A percentile compares a stretch with the other conserved stretches of the same genome.
These are phyloP conservation scores for Sequoiadendron giganteum DNA, from an alignment of 75 land plant species.

Conservation along the genomic window DNA sequence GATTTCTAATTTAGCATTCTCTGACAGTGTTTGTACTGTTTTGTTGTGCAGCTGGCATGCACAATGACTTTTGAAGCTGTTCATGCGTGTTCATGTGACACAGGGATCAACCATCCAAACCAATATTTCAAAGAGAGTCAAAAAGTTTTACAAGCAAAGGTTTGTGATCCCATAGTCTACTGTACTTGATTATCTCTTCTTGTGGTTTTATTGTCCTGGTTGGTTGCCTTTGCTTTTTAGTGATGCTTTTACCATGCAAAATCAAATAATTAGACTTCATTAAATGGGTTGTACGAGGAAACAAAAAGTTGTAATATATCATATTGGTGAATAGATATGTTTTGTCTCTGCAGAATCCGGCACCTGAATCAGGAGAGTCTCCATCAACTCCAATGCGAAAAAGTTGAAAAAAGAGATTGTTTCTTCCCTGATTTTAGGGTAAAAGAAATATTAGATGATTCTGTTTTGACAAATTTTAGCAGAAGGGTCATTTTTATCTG, in stretches of 20 bases:
- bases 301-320: background rate
- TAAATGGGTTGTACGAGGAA: background rate
- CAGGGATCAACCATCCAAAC: conserved; percentile 95
- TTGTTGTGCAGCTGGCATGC: conserved; percentile 73
- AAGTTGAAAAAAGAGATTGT: background rate
- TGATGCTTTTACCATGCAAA: background rate
- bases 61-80: conserved; percentile 85
- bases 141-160: conserved; percentile 61
- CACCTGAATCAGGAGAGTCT: conserved; percentile 4
- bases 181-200: background rate
- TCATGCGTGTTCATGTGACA: conserved; percentile 70
- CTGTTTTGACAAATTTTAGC: background rate
- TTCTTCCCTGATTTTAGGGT: background rate
- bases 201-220: background rate
- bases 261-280: background rate
- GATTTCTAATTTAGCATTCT: background rate
- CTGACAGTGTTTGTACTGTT: background rate
- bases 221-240: background rate
- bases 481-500: background rate
- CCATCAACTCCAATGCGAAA: conserved; percentile 4
- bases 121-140: conserved; percentile 85
- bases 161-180: background rate
- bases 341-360: conserved; percentile 4
- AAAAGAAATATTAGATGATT: background rate
- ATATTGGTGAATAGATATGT: background rate